Conservation (phyloP, 2,329 filamentous ascomycete species). For the Didymella exigua region DNA sequence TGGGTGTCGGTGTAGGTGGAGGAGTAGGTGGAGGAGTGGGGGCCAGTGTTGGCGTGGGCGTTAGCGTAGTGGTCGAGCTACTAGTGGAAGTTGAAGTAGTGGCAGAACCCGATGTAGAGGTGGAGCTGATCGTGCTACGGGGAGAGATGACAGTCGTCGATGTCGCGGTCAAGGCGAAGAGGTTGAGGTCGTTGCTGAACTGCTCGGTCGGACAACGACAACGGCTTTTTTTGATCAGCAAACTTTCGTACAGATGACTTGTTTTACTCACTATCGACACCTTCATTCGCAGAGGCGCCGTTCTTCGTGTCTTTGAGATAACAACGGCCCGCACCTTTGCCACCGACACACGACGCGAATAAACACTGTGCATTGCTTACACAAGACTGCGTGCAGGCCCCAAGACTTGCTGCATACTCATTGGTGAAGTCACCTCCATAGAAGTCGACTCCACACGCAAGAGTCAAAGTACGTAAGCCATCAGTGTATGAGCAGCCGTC, state of each 20-base stretch:
- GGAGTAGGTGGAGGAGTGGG: background rate
- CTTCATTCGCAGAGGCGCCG: background rate
- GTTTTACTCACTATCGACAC: background rate
- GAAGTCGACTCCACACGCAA: background rate
- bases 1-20: background rate
- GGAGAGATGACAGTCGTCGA: background rate
- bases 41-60: background rate
- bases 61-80: background rate
- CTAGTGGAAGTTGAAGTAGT: background rate
- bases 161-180: background rate
- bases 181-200: background rate
- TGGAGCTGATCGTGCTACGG: background rate
- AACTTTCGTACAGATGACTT: background rate
- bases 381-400: background rate
- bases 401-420: background rate
- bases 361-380: background rate
- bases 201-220: background rate
- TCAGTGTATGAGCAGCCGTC: background rate
- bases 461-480: background rate
- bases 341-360: background rate
- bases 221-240: background rate
- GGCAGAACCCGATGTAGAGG: background rate
- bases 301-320: conserved; percentile 2
- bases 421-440: background rate
- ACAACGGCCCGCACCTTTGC: background rate